Evolutionary conservation across 306 rosid species (phyloP).

Genomic region (Dalbergia oliveri): DNA sequence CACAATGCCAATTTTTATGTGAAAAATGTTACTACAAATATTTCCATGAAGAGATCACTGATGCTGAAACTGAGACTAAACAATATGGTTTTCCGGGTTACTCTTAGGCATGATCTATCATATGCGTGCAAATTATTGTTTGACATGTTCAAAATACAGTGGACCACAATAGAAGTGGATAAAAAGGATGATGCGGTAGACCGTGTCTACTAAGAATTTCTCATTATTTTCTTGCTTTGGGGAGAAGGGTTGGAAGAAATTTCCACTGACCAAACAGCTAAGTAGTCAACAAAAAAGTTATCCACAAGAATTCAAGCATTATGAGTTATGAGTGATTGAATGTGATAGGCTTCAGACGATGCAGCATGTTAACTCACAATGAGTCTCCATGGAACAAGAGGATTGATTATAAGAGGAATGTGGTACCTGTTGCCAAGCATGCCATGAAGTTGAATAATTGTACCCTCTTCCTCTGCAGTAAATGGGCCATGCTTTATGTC

Average conservation of each 20-base stretch:
- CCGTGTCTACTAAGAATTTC: neutral
- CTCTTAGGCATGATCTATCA: too few relatives aligned
- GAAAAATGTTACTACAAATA: neutral
- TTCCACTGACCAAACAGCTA: neutral
- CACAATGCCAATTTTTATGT: neutral
- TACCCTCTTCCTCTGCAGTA: constrained; percentile 51
- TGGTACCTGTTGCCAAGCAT: constrained; percentile 58
- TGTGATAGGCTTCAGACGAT: neutral
- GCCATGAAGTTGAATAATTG: constrained; percentile 55
- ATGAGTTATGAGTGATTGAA: neutral
- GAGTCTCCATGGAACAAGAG: neutral
- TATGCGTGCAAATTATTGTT: too few relatives aligned
- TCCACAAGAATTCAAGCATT: neutral
- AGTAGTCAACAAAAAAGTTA: neutral
- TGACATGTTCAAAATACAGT: too few relatives aligned
- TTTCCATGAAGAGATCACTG: neutral
- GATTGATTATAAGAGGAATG: neutral
- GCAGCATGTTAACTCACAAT: neutral
- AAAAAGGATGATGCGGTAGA: too few relatives aligned
- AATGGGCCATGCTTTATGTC: constrained; percentile 60
- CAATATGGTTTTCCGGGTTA: neutral
- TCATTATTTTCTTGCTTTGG: neutral
- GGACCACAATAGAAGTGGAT: too few relatives aligned
- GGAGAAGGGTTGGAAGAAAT: neutral
- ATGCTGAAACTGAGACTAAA: too few relatives aligned